Evolutionary conservation across 2,329 filamentous ascomycete species (phyloP), one percentile per base, ranked within the genome.

Genomic region (Fusarium armeniacum): DNA sequence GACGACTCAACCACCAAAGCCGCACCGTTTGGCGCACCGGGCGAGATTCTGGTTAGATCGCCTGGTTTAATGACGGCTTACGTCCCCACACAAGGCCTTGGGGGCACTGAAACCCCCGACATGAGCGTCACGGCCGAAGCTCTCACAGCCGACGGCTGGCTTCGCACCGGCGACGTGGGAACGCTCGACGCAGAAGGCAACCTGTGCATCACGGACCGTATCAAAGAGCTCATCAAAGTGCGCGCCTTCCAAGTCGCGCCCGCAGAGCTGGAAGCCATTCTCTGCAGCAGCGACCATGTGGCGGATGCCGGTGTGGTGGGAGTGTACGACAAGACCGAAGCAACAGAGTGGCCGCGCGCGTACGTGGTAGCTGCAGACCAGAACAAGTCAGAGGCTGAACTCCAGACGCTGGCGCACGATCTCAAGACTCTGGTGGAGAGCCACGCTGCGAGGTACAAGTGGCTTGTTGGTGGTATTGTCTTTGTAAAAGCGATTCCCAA

Each of bases 401-500:
- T 83, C 10, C 81, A 81, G 38, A 80, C 81, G 15, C 83, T 85
- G 3, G 85, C 85, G 3, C 77, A 83, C 33, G 84, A 87, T 18
- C 85, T 93, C 49, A 83, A 85, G 72, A 76, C 77, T 20, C 87
- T 87, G 77, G 84, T 92, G 54, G 85, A 88, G 51, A 81, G 84
- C 73, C 85, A 85, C 49, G 86, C 91, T 30, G 85, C 88, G 0
- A 83, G 80, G 64, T 87, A 90, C 75, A 94, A 94, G 80, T 85
- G 87, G 76, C 82, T 93, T 65, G 89, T 87, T 7, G 91, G 91
- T 0, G 91, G 91, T 2, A 86, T 94, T n/a, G 80, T 84, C 13
- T 92, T 93, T 75, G 82, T 91, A 6, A 85, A 91, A 35, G 81
- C 81, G 15, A 89, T 94, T 33, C 91, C 91, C n/a, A 93, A 92